Base-by-base conservation (phyloP, 2,329 filamentous ascomycete species). In the Dendrostoma leiphaemia region DNA sequence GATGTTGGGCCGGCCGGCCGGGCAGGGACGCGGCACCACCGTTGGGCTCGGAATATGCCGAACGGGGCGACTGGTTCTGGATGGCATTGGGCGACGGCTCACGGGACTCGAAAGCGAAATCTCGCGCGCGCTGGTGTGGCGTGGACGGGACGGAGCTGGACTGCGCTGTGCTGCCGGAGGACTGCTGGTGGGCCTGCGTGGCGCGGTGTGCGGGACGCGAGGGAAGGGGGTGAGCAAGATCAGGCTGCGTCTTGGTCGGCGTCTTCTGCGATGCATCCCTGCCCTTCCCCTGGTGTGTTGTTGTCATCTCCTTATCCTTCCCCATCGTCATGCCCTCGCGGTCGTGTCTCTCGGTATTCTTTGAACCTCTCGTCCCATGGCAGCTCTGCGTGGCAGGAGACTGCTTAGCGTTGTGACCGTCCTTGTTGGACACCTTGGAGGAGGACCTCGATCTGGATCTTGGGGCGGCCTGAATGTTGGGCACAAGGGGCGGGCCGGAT, bases 141-240 rank as follows among this genome's bases (percentile, higher is more conserved):
- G 93, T 97, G 1, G 93, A 95, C 1, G 93, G 93, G 46, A 97
- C 90, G 8, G 93, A 97, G 68, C 82, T 96, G 23, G 93, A 95
- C 67, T 95, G 80, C 13, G 72, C 64, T 51, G 70, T 67, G 26
- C 63, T 65, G 47, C 68, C 64, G 24, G 60, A 62, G 32, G 65
- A 65, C 6, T 63, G 62, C 40, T 57, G 61, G 44, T 64, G 58
- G 43, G 45, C 43, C 21, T 53, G 47, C 43, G 45, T 35, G 34
- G 35, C 40, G 46, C 53, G 54, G 23, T 50, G 54, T 23, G 51
- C 50, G 10, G 58, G 59, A 13, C 54, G 54, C 19, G 63, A 51
- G 12, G 62, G 61, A n/a, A 60, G 58, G 17, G 52, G 44, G 19
- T 61, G 52, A 29, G 59, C 47, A 38, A 61, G 54, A 48, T 72